A percentile compares a stretch with the other conserved stretches of the same genome.
Conservation (phyloP, 495 filamentous ascomycete species). For the Xylaria flabelliformis region DNA sequence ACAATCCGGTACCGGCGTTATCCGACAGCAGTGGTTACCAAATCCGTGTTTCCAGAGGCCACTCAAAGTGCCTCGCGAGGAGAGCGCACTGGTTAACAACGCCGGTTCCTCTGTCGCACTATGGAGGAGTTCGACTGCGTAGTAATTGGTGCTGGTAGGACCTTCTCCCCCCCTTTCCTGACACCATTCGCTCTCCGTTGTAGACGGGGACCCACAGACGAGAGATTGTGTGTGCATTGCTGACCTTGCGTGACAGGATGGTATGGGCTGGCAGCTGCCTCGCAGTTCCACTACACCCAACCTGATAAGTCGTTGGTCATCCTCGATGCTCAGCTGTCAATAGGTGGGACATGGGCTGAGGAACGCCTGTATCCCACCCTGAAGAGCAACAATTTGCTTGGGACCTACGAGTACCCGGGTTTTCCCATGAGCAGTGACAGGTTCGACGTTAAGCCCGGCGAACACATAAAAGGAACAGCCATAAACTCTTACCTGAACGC, state of each 20-base stretch:
- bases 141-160: constrained; percentile 53
- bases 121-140: constrained; percentile 54
- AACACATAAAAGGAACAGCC: constrained; percentile 73
- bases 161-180: background rate
- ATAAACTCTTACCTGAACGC: constrained; percentile 70
- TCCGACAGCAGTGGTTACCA: background rate
- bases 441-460: constrained; percentile 63
- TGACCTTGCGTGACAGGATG: constrained; percentile 40
- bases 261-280: constrained; percentile 50
- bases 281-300: constrained; percentile 49
- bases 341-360: constrained; percentile 75
- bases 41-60: background rate
- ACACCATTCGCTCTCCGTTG: background rate
- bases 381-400: constrained; percentile 64
- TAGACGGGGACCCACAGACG: background rate
- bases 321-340: constrained; percentile 44
- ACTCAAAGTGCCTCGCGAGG: background rate
- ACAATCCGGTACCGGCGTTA: background rate
- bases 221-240: background rate
- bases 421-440: constrained; percentile 70
- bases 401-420: constrained; percentile 75
- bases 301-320: constrained; percentile 44
- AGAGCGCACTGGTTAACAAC: background rate
- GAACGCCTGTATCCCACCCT: constrained; percentile 69
- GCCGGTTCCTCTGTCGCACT: background rate